phyloP scores from a whole-genome alignment of 331 rosid genomes.

The Spiraea crenata region DNA sequence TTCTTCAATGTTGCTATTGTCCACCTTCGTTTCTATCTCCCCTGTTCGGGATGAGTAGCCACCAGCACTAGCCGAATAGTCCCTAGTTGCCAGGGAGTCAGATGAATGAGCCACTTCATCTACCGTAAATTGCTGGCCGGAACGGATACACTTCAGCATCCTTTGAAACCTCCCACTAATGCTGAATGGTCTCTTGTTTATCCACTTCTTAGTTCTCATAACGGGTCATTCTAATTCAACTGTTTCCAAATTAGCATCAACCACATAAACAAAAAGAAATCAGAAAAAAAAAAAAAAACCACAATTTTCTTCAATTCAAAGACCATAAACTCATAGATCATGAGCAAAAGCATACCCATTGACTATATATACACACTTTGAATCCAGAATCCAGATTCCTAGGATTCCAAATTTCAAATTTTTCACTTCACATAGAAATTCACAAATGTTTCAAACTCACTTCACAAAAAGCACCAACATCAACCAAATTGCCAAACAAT shows the following conservation, averaged over 20 bases:
- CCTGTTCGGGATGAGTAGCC: constrained; percentile 73
- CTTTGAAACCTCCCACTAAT: constrained; percentile 41
- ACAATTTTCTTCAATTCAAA: constrained; percentile 19
- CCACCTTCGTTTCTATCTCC: constrained; percentile 59
- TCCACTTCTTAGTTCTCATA: constrained; percentile 64
- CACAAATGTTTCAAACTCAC: constrained; percentile 17
- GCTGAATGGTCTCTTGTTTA: constrained; percentile 34
- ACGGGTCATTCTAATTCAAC: constrained; percentile 45
- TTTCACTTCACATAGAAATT: constrained; percentile 8
- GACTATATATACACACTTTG: background rate
- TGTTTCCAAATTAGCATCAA: constrained; percentile 38
- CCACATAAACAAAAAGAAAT: constrained; percentile 5
- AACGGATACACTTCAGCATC: constrained; percentile 78
- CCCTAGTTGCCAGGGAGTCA: constrained; percentile 87
- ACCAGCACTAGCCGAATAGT: constrained; percentile 91
- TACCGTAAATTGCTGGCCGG: constrained; percentile 53
- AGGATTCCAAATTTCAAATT: constrained; percentile 10
- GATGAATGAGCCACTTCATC: constrained; percentile 69
- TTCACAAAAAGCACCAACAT: constrained; percentile 9
- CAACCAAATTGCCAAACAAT: constrained; percentile 14
- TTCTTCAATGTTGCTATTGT: constrained; percentile 86
- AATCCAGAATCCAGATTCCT: background rate
- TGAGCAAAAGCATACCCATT: constrained; percentile 5
- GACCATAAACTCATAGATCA: constrained; percentile 7
- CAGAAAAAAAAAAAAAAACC: background rate